phyloP scores from a whole-genome alignment of 2,329 filamentous ascomycete species.

The Calycina herbarum region DNA sequence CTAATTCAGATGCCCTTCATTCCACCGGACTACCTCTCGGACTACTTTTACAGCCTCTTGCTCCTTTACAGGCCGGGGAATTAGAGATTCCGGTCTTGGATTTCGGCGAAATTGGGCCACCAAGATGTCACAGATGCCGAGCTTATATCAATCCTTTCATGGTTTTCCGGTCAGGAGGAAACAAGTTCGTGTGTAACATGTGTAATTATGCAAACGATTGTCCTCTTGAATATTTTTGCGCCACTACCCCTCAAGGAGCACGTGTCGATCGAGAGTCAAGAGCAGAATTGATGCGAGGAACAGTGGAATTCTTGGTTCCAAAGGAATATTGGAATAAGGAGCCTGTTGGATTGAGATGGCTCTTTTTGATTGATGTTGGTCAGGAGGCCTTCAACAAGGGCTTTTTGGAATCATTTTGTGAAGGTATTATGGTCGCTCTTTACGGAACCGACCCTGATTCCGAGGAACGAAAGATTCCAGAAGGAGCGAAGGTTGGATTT shows the following conservation, averaged over 20 bases:
- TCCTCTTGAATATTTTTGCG: conserved; percentile 86
- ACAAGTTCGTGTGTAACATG: conserved; percentile 97
- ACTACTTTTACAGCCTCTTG: conserved; percentile 84
- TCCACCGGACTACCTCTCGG: conserved; percentile 84
- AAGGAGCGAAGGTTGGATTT: conserved; percentile 86
- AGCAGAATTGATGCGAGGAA: conserved; percentile 86
- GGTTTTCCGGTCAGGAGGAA: conserved; percentile 91
- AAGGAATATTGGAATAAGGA: conserved; percentile 99
- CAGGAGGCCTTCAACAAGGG: conserved; percentile 90
- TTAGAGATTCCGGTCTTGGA: conserved; percentile 86
- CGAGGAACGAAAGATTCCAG: conserved; percentile 62
- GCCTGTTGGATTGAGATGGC: conserved; percentile 80
- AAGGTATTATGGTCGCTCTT: conserved; percentile 80
- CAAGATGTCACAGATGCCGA: conserved; percentile 87
- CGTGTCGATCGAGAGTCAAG: conserved; percentile 86
- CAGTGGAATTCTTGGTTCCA: conserved; percentile 93
- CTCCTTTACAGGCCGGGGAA: conserved; percentile 80
- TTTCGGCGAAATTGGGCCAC: conserved; percentile 88
- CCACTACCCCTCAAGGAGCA: conserved; percentile 81
- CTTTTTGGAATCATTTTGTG: conserved; percentile 85
- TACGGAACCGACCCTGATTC: conserved; percentile 66
- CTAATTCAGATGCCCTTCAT: conserved; percentile 74
- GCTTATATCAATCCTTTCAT: conserved; percentile 99
- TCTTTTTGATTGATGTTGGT: conserved; percentile 92
- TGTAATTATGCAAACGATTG: conserved; percentile 98